phyloP scores from a whole-genome alignment of 2,329 filamentous ascomycete species.

The Pseudogymnoascus sp. region DNA sequence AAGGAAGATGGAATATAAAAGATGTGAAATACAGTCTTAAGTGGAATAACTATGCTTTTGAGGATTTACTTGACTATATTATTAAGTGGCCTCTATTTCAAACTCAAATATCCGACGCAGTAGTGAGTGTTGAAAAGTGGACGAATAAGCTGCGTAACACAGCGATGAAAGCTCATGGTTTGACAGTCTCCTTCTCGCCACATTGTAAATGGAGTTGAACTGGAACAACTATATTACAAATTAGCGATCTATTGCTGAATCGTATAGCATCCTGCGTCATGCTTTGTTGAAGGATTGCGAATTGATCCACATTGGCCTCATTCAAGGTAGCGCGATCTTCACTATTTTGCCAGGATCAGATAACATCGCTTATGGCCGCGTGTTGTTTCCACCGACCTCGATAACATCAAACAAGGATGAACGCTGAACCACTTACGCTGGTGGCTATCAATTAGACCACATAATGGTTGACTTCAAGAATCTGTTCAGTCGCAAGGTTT shows the following conservation, averaged over 20 bases:
- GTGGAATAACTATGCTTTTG: no score
- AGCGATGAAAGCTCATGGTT: no score
- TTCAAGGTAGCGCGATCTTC: conserved; percentile 11
- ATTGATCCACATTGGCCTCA: not conserved
- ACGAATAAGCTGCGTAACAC: no score
- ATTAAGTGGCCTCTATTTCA: no score
- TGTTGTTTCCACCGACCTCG: not conserved
- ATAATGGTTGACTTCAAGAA: conserved; percentile 7
- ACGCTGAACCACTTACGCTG: not conserved
- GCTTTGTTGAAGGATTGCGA: not conserved
- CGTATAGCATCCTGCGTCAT: not conserved
- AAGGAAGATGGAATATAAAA: no score
- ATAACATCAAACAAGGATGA: not conserved
- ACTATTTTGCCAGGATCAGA: conserved; percentile 17
- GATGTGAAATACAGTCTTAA: no score
- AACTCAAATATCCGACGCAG: no score
- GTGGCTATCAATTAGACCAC: not conserved
- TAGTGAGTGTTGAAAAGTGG: no score
- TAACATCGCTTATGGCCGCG: not conserved
- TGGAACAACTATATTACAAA: not conserved
- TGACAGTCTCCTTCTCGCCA: no score
- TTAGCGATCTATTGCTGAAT: not conserved
- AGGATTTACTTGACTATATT: no score
- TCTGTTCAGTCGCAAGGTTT: conserved; percentile 1
- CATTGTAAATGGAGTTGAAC: no score